Evolutionary conservation across 352 stramenopile species (phyloP).

Genomic region (Phytopythium cucurbitacearum): DNA sequence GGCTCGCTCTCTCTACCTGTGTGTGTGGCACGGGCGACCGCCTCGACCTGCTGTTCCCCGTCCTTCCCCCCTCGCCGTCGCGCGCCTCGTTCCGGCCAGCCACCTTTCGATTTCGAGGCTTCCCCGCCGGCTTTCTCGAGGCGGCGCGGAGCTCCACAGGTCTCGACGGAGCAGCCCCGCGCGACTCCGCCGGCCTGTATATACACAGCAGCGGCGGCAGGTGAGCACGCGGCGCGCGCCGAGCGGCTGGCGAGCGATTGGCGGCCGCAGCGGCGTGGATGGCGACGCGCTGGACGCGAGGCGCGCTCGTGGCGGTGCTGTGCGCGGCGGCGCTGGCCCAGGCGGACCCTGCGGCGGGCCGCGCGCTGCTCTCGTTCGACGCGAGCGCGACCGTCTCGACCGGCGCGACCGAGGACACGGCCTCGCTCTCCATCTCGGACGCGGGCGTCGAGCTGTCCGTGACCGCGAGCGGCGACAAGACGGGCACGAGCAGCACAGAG

Average conservation of each 20-base stretch:
- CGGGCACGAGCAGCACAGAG: background rate
- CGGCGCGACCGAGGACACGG: conserved; percentile 2
- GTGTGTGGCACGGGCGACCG: too few species aligned
- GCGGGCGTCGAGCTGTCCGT: background rate
- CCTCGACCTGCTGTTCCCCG: too few species aligned
- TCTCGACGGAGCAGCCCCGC: too few species aligned
- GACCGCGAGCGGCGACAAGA: background rate
- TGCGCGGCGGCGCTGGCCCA: background rate
- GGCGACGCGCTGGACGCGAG: conserved; percentile 1
- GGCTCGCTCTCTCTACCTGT: too few species aligned
- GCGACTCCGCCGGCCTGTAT: too few species aligned
- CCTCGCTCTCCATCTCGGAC: conserved; percentile 1
- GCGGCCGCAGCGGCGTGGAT: background rate
- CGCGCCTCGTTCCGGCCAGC: too few species aligned
- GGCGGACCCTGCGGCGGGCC: background rate
- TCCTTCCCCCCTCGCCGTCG: too few species aligned
- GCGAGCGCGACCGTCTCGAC: background rate
- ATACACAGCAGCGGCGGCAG: too few species aligned
- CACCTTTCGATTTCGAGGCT: too few species aligned
- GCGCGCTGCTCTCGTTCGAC: conserved; percentile 4
- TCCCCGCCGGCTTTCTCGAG: too few species aligned
- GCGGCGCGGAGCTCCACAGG: too few species aligned
- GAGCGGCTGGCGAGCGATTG: background rate
- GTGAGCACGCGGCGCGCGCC: too few species aligned
- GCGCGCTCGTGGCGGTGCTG: conserved; percentile 2